phyloP scores from a whole-genome alignment of 2,329 filamentous ascomycete species.

The Colletotrichum graminicola region DNA sequence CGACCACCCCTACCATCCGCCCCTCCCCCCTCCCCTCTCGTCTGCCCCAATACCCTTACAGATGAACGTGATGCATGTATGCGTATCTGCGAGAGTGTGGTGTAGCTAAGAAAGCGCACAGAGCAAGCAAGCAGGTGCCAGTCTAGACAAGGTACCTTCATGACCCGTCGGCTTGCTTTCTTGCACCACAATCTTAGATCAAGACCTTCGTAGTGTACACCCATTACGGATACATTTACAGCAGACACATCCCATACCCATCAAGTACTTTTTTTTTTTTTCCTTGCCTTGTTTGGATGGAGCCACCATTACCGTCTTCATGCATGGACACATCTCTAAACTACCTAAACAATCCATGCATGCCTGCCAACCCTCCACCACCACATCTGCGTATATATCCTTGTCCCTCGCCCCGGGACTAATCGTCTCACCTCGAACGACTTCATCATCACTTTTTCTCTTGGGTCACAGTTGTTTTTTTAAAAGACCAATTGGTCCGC shows the following conservation, averaged over 20 bases:
- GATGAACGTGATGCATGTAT: constrained; percentile 38
- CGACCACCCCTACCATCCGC: constrained; percentile 29
- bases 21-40: constrained; percentile 11
- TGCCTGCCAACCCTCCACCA: constrained; percentile 32
- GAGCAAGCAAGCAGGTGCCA: constrained; percentile 25
- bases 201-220: constrained; percentile 27
- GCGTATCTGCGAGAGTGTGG: constrained; percentile 18
- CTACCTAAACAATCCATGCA: constrained; percentile 26
- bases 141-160: constrained; percentile 36
- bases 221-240: constrained; percentile 32
- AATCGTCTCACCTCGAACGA: constrained; percentile 45
- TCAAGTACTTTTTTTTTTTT: constrained; percentile 17
- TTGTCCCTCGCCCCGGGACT: constrained; percentile 54
- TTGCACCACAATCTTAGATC: constrained; percentile 38
- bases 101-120: constrained; percentile 34
- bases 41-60: constrained; percentile 34
- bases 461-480: constrained; percentile 48
- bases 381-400: constrained; percentile 59
- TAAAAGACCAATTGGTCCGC: constrained; percentile 51
- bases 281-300: constrained; percentile 33
- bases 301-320: constrained; percentile 36
- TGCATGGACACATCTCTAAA: constrained; percentile 42
- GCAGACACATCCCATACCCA: constrained; percentile 20
- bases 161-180: constrained; percentile 35
- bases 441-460: constrained; percentile 45